Conservation (phyloP, 352 stramenopile species). For the Salisapilia sapeloensis region DNA sequence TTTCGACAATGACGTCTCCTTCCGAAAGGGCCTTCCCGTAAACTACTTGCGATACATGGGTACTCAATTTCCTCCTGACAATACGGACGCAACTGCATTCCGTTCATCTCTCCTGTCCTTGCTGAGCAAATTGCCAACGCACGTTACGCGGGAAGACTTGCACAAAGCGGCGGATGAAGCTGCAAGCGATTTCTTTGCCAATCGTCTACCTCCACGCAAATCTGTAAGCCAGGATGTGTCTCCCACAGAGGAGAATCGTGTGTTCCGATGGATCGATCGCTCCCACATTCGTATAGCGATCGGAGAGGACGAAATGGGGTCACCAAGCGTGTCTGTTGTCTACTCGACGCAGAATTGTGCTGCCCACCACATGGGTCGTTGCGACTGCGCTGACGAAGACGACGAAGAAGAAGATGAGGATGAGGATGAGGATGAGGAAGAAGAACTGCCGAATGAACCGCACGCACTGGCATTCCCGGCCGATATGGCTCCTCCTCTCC, state of each 20-base stretch:
- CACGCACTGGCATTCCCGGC: conserved; percentile 46
- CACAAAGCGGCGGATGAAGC: conserved; percentile 60
- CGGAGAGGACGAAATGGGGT: conserved; percentile 33
- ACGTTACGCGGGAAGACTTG: conserved; percentile 30
- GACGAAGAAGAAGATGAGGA: conserved; percentile 11
- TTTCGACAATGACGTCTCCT: conserved; percentile 59
- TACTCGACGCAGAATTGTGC: conserved; percentile 64
- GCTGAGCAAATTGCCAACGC: conserved; percentile 23
- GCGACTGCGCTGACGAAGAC: conserved; percentile 24
- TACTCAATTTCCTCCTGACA: conserved; percentile 28
- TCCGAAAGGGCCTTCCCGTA: conserved; percentile 54
- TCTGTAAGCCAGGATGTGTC: conserved; percentile 8
- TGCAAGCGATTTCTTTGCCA: conserved; percentile 54
- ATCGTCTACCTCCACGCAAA: conserved; percentile 37
- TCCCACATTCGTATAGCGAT: conserved; percentile 52
- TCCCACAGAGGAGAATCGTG: conserved; percentile 21
- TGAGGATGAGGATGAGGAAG: conserved; percentile 9
- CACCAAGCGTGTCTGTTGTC: conserved; percentile 46
- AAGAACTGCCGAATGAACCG: conserved; percentile 17
- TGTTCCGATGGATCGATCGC: conserved; percentile 46
- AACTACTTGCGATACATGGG: conserved; percentile 60
- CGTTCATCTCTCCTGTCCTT: conserved; percentile 20
- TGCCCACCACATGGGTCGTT: conserved; percentile 69
- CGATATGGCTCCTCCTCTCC: conserved; percentile 29
- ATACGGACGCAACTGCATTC: conserved; percentile 28